phyloP scores from a whole-genome alignment of 495 filamentous ascomycete species.

The Neurospora terricola region DNA sequence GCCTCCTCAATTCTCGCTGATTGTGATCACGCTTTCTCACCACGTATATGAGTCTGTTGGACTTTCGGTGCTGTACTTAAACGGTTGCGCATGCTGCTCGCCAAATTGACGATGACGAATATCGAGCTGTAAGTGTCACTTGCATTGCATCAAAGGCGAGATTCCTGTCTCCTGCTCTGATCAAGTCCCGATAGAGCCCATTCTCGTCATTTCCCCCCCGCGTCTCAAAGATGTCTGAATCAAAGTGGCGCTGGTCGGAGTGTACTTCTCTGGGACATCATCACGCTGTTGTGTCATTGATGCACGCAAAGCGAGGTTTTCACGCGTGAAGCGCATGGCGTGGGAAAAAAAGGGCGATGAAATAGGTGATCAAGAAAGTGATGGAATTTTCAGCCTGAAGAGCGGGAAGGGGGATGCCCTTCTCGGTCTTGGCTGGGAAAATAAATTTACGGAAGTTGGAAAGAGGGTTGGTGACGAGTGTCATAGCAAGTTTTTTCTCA shows the following conservation, averaged over 20 bases:
- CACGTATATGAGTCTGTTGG: background rate
- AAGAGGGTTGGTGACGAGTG: too few species aligned
- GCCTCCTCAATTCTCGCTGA: background rate
- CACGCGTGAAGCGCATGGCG: background rate
- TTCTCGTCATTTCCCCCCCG: too few species aligned
- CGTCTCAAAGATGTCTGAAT: background rate
- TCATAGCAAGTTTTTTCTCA: too few species aligned
- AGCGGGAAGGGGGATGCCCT: background rate
- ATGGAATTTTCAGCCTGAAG: background rate
- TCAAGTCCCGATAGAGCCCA: too few species aligned
- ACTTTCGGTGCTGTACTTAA: too few species aligned
- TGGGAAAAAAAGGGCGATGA: background rate
- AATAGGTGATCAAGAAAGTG: background rate
- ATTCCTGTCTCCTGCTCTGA: too few species aligned
- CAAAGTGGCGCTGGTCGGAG: background rate
- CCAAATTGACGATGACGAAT: background rate
- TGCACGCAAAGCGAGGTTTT: background rate
- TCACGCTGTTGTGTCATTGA: background rate
- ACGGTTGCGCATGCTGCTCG: background rate
- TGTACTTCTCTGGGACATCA: background rate
- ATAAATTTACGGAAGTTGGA: too few species aligned
- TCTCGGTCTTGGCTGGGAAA: too few species aligned
- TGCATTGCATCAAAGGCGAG: too few species aligned
- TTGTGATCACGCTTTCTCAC: background rate
- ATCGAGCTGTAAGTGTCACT: too few species aligned